Evolutionary conservation across 2,329 filamentous ascomycete species (phyloP).

Genomic region (Pseudopithomyces maydicus): DNA sequence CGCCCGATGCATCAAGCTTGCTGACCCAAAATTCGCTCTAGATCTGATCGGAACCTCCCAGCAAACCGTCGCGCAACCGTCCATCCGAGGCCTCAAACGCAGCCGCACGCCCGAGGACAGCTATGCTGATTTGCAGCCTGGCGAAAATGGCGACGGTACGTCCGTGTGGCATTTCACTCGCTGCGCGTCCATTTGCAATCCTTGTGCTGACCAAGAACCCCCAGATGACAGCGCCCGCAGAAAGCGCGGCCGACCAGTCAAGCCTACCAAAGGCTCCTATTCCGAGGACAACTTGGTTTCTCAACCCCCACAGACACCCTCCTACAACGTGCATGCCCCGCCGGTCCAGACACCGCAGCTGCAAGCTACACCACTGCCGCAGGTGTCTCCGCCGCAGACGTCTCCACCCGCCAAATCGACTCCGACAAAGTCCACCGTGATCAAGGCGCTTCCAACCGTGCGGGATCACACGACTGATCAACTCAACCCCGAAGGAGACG

Average conservation of each 20-base stretch:
- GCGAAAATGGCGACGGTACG: constrained; percentile 40
- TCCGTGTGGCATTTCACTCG: constrained; percentile 11
- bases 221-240: constrained; percentile 43
- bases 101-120: constrained; percentile 48
- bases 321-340: constrained; percentile 57
- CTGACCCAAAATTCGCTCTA: constrained; percentile 29
- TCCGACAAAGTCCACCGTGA: constrained; percentile 74
- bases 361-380: constrained; percentile 55
- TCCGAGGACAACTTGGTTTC: constrained; percentile 61
- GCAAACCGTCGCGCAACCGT: constrained; percentile 39
- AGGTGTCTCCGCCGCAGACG: constrained; percentile 61
- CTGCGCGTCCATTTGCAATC: constrained; percentile 3
- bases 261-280: constrained; percentile 56
- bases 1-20: constrained; percentile 16
- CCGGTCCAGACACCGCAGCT: constrained; percentile 60
- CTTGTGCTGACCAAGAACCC: constrained; percentile 17
- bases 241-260: constrained; percentile 64
- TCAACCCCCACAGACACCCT: constrained; percentile 52
- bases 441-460: constrained; percentile 95
- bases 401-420: constrained; percentile 78
- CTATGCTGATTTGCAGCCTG: constrained; percentile 38
- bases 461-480: constrained; percentile 97
- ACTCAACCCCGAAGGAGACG: constrained; percentile 84
- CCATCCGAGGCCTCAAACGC: constrained; percentile 46
- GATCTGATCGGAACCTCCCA: constrained; percentile 36